phyloP scores from a whole-genome alignment of 805 yeast genomes.

The Myxozyma vanderwaltii region DNA sequence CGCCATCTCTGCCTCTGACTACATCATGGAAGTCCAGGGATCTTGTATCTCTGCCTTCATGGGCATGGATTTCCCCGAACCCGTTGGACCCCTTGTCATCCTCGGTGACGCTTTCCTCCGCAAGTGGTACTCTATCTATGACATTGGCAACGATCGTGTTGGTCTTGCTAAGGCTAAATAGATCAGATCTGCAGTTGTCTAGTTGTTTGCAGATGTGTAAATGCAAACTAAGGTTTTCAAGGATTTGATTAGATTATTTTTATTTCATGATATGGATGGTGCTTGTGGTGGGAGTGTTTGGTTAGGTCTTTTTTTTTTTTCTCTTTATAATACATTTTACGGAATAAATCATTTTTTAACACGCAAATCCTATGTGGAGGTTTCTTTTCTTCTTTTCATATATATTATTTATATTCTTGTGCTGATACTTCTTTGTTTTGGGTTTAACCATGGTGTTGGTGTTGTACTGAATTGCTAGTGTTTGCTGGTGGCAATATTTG shows the following conservation, averaged over 20 bases:
- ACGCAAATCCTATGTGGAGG: conserved; percentile 1
- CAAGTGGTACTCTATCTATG: conserved; percentile 91
- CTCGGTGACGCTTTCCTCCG: conserved; percentile 97
- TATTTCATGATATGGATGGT: no score
- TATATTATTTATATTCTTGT: background rate
- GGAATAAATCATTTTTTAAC: background rate
- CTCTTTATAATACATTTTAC: conserved; percentile 1
- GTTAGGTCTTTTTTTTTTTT: conserved; percentile 2
- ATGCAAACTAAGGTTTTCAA: no score
- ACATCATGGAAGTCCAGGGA: conserved; percentile 91
- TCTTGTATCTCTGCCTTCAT: conserved; percentile 96
- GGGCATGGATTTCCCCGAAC: conserved; percentile 96
- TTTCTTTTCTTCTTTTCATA: background rate
- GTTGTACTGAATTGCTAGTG: background rate
- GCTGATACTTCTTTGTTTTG: no score
- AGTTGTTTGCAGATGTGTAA: no score
- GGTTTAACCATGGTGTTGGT: background rate
- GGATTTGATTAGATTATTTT: background rate
- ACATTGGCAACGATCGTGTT: conserved; percentile 85
- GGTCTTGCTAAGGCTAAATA: conserved; percentile 83
- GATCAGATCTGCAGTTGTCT: no score
- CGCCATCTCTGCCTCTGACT: conserved; percentile 85
- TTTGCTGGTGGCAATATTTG: background rate
- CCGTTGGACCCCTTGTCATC: conserved; percentile 94
- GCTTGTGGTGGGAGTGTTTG: conserved; percentile 8